Evolutionary conservation across 352 stramenopile species (phyloP), one percentile per base, ranked within the genome.

Genomic region (Peronospora destructor): DNA sequence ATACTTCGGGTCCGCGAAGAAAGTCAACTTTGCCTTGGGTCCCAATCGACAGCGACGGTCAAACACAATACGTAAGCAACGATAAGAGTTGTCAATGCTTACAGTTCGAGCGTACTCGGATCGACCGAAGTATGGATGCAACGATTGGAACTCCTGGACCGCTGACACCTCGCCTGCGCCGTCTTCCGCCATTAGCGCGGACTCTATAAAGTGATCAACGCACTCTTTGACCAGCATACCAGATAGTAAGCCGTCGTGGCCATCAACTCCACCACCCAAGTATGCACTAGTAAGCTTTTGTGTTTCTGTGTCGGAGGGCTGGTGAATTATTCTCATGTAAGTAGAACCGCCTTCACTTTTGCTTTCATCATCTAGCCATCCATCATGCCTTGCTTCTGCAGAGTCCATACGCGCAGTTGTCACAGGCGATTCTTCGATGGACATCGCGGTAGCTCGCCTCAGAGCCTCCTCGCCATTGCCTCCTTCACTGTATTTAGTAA

Each of bases 111-210:
- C 68, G 49, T 92, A 94, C 10, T 92, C 82, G 33, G 73, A 90
- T 11, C 73, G 76, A 38, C 75, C 81, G 49, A 90, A 92, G 45
- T 94, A 92, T 19, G 84, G 81, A 26, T 94, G 84, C 16, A 94
- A 56, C 3, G 84, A 94, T 44, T 92, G 79, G 37, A 84, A 89
- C 36, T 91, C 83, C 17, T 70, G 45, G 12, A 52, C 43, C 0
- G 51, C 38, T 49, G 57, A 49, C 4, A 39, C 30, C n/a, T 66
- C 47, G 14, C 55, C 47, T 29, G 49, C 41, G 10, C 74, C 80
- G 43, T 87, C 67, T 21, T 73, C 66, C 23, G 82, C 84, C 34
- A 90, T 75, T 21, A 70, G 64, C 6, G 84, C 92, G 1, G 84
- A 91, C 38, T 85, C 71, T 13, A 90, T 73, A 53, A 94, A 89